Conservation (phyloP, 352 stramenopile genomes). For the Phytophthora pisi region DNA sequence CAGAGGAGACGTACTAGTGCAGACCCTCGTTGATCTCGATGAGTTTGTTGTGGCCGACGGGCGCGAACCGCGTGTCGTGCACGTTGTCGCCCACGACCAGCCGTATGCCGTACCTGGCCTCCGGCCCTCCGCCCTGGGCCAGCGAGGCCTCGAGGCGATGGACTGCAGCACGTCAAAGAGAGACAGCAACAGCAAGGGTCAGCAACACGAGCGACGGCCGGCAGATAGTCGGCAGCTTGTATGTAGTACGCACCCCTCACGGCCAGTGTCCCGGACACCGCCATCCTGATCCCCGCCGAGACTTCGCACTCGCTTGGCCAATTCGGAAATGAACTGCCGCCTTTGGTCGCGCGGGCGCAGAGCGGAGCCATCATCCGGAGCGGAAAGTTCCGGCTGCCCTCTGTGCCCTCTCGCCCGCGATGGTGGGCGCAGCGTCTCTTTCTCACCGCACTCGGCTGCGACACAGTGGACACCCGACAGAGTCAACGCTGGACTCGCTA, state of each 20-base stretch:
- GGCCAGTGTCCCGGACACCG: conserved; percentile 49
- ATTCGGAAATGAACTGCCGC: conserved; percentile 45
- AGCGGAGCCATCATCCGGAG: conserved; percentile 15
- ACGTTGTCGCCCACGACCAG: conserved; percentile 34
- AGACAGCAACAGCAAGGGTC: background rate
- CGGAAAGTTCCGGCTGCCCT: conserved; percentile 1
- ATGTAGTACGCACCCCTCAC: conserved; percentile 37
- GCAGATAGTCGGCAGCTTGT: background rate
- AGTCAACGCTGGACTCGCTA: background rate
- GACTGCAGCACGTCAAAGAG: conserved; percentile 24
- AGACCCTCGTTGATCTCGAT: conserved; percentile 43
- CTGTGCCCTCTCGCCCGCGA: conserved; percentile 2
- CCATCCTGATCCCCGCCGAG: conserved; percentile 39
- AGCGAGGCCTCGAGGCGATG: conserved; percentile 32
- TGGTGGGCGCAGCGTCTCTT: background rate
- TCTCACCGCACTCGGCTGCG: background rate
- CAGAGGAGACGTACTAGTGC: conserved; percentile 43
- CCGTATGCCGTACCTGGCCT: conserved; percentile 30
- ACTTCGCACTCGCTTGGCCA: conserved; percentile 37
- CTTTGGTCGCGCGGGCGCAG: background rate
- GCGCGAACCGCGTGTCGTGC: conserved; percentile 30
- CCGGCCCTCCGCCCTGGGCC: background rate
- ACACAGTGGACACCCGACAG: background rate
- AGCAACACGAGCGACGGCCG: background rate
- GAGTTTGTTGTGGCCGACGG: conserved; percentile 5